Evolutionary conservation across 1,284 basidiomycete species (phyloP).

Genomic region (Entoloma clypeatum): DNA sequence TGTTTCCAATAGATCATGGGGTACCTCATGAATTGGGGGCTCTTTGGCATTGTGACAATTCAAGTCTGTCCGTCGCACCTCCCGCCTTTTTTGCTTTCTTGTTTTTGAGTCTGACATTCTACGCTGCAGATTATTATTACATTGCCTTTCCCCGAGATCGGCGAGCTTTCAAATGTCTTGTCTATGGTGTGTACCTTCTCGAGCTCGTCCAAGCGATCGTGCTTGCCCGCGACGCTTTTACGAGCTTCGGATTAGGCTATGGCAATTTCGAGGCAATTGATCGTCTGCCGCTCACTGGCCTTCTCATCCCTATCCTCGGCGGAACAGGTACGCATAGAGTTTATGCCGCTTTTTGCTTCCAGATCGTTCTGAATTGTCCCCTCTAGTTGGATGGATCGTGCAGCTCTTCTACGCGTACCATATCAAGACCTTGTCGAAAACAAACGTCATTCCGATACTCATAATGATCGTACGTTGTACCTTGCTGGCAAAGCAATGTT

Average conservation of each 20-base stretch:
- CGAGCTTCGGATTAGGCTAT: slow-evolving; percentile 4
- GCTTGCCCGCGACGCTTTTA: slow-evolving; percentile 5
- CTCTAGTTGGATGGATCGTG: slow-evolving; percentile 4
- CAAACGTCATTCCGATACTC: slow-evolving; percentile 1
- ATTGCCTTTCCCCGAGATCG: slow-evolving; percentile 22
- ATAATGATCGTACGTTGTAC: not conserved
- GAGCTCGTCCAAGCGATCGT: slow-evolving; percentile 9
- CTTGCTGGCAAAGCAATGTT: too few relatives aligned
- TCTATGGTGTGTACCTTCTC: slow-evolving; percentile 17
- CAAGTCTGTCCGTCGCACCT: slow-evolving; percentile 16
- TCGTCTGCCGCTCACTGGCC: not conserved
- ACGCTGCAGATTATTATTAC: slow-evolving; percentile 21
- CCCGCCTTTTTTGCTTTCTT: too few relatives aligned
- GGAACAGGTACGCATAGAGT: slow-evolving; percentile 10
- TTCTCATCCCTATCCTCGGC: slow-evolving; percentile 7
- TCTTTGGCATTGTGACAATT: slow-evolving; percentile 18
- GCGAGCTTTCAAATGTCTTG: slow-evolving; percentile 15
- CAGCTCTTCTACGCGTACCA: slow-evolving; percentile 13
- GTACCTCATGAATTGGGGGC: slow-evolving; percentile 16
- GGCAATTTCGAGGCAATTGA: slow-evolving; percentile 2
- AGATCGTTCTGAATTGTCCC: not conserved
- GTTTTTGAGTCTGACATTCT: not conserved
- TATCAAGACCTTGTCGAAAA: slow-evolving; percentile 1
- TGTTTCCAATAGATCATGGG: slow-evolving; percentile 14
- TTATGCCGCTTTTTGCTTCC: not conserved